Conservation (phyloP, 805 yeast species). For the Teunomyces cretensis region DNA sequence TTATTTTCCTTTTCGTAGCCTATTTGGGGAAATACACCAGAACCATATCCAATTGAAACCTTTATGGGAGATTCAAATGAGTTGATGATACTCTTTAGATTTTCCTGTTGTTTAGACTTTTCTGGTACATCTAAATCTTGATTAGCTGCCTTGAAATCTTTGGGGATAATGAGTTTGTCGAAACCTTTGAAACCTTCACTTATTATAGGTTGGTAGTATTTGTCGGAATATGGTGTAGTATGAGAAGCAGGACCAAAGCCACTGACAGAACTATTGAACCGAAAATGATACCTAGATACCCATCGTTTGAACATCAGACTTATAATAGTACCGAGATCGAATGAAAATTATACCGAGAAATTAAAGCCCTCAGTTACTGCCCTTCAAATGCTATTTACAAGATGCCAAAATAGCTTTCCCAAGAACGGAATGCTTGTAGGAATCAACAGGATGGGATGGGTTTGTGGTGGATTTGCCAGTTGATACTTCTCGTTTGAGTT, state of each 20-base stretch:
- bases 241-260: slow-evolving; percentile 5
- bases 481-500: no score
- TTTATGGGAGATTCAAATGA: slow-evolving; percentile 70
- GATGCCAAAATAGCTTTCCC: neutral
- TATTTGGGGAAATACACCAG: slow-evolving; percentile 81
- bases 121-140: slow-evolving; percentile 13
- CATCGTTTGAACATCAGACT: slow-evolving; percentile 10
- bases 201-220: slow-evolving; percentile 25
- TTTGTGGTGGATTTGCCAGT: no score
- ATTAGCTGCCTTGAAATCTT: slow-evolving; percentile 12
- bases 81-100: slow-evolving; percentile 50
- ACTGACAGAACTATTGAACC: slow-evolving; percentile 9
- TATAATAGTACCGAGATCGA: neutral
- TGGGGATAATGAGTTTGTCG: slow-evolving; percentile 18
- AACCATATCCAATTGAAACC: slow-evolving; percentile 91
- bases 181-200: slow-evolving; percentile 24
- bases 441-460: neutral
- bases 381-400: neutral
- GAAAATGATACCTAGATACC: slow-evolving; percentile 5
- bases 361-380: neutral
- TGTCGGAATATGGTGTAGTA: slow-evolving; percentile 24
- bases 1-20: slow-evolving; percentile 32
- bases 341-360: neutral
- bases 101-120: slow-evolving; percentile 21
- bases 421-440: neutral